Conservation (phyloP, 306 rosid species). For the Prunus armeniaca region DNA sequence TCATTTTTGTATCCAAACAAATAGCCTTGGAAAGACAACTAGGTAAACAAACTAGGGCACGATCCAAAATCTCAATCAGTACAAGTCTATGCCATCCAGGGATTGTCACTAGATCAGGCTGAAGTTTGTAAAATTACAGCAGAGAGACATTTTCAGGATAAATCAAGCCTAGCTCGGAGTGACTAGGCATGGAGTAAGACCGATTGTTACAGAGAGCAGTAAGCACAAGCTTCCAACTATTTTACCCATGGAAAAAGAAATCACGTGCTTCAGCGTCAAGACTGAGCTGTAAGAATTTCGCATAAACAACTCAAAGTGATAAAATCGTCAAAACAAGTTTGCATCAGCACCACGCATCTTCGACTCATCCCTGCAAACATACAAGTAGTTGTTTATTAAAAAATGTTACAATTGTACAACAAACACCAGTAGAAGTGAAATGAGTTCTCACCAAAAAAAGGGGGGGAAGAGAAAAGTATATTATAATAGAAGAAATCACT, state of each 20-base stretch:
- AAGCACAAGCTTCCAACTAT: conserved; percentile 4
- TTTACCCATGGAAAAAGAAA: not conserved
- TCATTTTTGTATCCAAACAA: not conserved
- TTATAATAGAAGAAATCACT: too few relatives aligned
- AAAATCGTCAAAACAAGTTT: not conserved
- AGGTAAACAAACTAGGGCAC: not conserved
- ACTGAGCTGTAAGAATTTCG: conserved; percentile 1
- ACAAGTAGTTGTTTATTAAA: not conserved
- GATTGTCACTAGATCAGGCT: not conserved
- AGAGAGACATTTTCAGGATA: conserved; percentile 1
- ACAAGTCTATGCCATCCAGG: not conserved
- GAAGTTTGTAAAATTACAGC: conserved; percentile 9
- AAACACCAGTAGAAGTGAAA: not conserved
- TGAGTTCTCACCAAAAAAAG: not conserved
- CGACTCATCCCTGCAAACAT: conserved; percentile 25
- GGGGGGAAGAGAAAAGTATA: too few relatives aligned
- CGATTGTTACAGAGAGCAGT: not conserved
- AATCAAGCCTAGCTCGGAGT: conserved; percentile 4
- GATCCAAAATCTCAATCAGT: not conserved
- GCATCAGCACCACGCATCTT: conserved; percentile 3
- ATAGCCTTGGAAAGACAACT: not conserved
- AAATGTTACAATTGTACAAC: not conserved
- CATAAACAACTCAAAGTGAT: conserved; percentile 3
- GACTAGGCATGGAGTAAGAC: not conserved
- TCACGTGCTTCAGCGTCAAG: not conserved